Evolutionary conservation across 768 basidiomycete species (phyloP).

Genomic region (Crucibulum laeve): DNA sequence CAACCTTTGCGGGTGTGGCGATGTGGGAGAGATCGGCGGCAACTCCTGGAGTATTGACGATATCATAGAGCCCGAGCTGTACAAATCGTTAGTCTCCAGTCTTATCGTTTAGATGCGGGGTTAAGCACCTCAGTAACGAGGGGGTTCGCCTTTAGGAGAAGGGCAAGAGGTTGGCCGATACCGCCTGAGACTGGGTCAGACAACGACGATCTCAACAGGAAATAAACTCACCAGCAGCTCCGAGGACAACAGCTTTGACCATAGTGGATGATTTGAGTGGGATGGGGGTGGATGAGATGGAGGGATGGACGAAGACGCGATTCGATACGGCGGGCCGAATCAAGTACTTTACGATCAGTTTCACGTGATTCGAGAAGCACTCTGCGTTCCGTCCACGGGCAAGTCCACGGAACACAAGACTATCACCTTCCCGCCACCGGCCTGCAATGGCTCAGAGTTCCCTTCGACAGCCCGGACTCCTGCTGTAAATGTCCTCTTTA

Average conservation of each 20-base stretch:
- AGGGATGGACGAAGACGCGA: slow-evolving; percentile 11
- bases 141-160: slow-evolving; percentile 85
- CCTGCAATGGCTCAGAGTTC: no score
- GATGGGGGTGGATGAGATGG: slow-evolving; percentile 16
- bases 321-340: neutral
- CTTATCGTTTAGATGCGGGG: slow-evolving; percentile 2
- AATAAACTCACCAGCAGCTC: slow-evolving; percentile 72
- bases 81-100: neutral
- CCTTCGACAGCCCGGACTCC: no score
- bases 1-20: slow-evolving; percentile 79
- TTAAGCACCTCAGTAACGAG: slow-evolving; percentile 65
- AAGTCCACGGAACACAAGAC: neutral
- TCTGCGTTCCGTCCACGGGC: neutral
- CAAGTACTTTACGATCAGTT: neutral
- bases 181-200: slow-evolving; percentile 53
- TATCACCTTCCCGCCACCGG: slow-evolving; percentile 1
- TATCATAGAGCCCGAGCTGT: slow-evolving; percentile 89
- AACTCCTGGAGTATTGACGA: slow-evolving; percentile 96
- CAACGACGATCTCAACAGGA: neutral
- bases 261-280: slow-evolving; percentile 20
- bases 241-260: slow-evolving; percentile 91
- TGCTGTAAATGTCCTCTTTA: no score
- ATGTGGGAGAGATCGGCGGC: slow-evolving; percentile 95
- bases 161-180: slow-evolving; percentile 94
- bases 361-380: slow-evolving; percentile 1